phyloP scores from a whole-genome alignment of 306 rosid species.

The Prunus davidiana region DNA sequence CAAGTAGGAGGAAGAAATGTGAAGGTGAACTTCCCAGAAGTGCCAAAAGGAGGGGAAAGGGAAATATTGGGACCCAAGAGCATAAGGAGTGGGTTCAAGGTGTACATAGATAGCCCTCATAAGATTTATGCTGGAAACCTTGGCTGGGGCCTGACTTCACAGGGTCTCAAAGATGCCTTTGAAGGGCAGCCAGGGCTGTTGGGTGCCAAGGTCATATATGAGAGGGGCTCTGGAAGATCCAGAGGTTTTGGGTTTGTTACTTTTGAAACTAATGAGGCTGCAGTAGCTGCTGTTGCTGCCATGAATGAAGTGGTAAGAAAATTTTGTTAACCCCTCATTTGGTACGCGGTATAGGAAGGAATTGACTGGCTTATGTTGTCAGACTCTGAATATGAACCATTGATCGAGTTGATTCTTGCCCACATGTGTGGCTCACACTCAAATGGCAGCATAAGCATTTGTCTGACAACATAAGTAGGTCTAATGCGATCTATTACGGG shows the following conservation, averaged over 20 bases:
- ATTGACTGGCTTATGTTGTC: background rate
- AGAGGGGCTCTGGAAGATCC: conserved; percentile 70
- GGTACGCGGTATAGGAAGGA: too few species aligned
- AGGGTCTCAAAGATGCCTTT: conserved; percentile 74
- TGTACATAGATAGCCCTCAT: conserved; percentile 79
- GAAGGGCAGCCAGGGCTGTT: conserved; percentile 70
- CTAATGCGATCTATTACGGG: background rate
- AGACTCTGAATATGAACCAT: background rate
- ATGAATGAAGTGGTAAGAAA: conserved; percentile 88
- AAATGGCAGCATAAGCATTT: background rate
- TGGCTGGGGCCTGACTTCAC: conserved; percentile 75
- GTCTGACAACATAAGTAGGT: background rate
- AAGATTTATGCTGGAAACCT: conserved; percentile 93
- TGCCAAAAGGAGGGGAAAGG: conserved; percentile 91
- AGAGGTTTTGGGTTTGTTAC: conserved; percentile 86
- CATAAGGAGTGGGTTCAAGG: conserved; percentile 41
- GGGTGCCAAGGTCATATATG: conserved; percentile 83
- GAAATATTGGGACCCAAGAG: conserved; percentile 60
- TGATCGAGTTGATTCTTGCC: background rate
- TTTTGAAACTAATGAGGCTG: conserved; percentile 67
- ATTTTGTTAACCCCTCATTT: background rate
- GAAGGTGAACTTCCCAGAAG: conserved; percentile 91
- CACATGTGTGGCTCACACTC: too few species aligned
- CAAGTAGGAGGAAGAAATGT: conserved; percentile 77
- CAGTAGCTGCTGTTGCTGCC: conserved; percentile 49